Percentiles rank a stretch among this genome's conserved stretches.
Conservation (phyloP, 306 rosid genomes). For the Fragaria nilgerrensis region DNA sequence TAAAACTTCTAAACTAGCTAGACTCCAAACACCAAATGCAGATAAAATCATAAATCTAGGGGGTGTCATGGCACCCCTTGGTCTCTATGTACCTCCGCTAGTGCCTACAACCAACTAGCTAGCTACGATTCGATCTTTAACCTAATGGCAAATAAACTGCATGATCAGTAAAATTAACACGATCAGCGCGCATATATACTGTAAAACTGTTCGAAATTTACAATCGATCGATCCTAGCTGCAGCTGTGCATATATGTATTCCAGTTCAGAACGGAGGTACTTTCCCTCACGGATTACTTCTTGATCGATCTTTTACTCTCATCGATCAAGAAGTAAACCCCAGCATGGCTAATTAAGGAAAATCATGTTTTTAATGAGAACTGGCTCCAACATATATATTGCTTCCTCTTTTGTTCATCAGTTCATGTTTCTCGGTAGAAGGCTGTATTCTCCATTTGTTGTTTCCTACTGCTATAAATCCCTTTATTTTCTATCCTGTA, state of each 20-base stretch:
- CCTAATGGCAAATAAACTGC: background rate
- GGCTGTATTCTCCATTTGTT: no score
- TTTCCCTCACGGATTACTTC: no score
- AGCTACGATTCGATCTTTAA: background rate
- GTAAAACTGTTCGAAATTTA: background rate
- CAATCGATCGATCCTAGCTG: background rate
- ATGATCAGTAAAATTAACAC: background rate
- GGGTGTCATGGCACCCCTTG: no score
- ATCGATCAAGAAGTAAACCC: background rate
- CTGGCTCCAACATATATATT: background rate
- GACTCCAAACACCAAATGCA: no score
- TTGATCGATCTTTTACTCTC: background rate
- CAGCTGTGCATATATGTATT: background rate
- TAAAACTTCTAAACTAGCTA: no score
- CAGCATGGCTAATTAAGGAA: no score
- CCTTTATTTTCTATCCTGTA: no score
- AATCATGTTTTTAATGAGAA: no score
- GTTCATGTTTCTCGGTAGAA: background rate
- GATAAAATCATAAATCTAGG: no score
- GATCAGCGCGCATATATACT: background rate
- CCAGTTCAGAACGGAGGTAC: background rate
- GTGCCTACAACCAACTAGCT: no score
- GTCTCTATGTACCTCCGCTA: no score
- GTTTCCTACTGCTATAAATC: no score
- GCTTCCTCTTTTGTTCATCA: background rate